phyloP scores from a whole-genome alignment of 2,329 filamentous ascomycete species.

The Xylariales sp. region DNA sequence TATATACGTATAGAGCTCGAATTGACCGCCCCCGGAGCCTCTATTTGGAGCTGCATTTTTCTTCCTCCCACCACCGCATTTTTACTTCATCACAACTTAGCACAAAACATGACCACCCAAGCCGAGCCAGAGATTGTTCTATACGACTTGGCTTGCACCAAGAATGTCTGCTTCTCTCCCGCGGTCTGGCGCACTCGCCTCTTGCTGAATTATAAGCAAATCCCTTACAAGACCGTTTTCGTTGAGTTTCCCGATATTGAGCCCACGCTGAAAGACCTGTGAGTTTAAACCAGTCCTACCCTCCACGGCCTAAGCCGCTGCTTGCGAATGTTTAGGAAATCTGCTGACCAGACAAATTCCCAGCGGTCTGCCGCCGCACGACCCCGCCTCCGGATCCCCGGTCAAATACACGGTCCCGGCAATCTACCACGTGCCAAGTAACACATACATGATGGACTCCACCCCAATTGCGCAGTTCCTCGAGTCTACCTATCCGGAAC shows the following conservation, averaged over 20 bases:
- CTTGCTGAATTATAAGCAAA: slow-evolving; percentile 37
- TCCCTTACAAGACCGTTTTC: slow-evolving; percentile 34
- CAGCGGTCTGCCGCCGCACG: slow-evolving; percentile 3
- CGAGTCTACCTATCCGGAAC: slow-evolving; percentile 32
- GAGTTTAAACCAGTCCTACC: no score
- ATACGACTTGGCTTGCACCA: slow-evolving; percentile 34
- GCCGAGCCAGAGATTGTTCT: slow-evolving; percentile 29
- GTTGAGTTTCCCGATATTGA: slow-evolving; percentile 39
- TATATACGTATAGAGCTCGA: no score
- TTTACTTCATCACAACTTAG: no score
- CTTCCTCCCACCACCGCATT: no score
- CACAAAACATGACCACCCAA: no score
- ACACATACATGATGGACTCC: slow-evolving; percentile 36
- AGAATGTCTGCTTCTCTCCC: slow-evolving; percentile 36
- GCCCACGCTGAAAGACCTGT: slow-evolving; percentile 34
- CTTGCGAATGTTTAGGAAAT: no score
- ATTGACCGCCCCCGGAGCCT: no score
- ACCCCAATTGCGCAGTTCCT: slow-evolving; percentile 32
- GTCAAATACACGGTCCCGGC: slow-evolving; percentile 37
- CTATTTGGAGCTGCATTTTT: no score
- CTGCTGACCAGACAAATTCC: no score
- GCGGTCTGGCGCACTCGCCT: slow-evolving; percentile 36
- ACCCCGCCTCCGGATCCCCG: not conserved
- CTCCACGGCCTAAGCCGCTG: no score
- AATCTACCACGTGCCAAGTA: slow-evolving; percentile 33